Evolutionary conservation across 768 basidiomycete genomes (phyloP).

Genomic region (Boletus reticuloceps): DNA sequence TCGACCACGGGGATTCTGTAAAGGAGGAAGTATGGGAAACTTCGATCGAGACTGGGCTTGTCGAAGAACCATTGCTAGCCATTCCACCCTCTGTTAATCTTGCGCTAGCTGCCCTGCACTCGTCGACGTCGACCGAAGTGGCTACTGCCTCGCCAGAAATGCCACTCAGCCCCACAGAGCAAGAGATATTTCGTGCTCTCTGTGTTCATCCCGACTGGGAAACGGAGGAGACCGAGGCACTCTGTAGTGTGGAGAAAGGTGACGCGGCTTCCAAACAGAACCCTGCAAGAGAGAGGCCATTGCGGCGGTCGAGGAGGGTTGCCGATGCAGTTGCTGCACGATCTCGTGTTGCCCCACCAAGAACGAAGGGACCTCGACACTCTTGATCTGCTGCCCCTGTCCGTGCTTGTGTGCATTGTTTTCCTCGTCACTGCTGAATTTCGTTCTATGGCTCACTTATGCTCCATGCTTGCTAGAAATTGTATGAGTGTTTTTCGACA

Average conservation of each 20-base stretch:
- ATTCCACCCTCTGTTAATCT: slow-evolving; percentile 30
- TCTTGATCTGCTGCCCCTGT: slow-evolving; percentile 13
- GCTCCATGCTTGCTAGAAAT: slow-evolving; percentile 20
- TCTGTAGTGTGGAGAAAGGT: slow-evolving; percentile 12
- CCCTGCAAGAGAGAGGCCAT: slow-evolving; percentile 9
- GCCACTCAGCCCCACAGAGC: slow-evolving; percentile 67
- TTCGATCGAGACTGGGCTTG: slow-evolving; percentile 17
- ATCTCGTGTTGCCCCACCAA: slow-evolving; percentile 39
- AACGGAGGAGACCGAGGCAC: slow-evolving; percentile 31
- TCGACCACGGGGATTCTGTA: not conserved
- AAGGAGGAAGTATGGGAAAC: slow-evolving; percentile 21
- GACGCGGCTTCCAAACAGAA: not conserved
- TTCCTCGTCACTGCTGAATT: slow-evolving; percentile 2
- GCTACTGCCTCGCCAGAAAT: slow-evolving; percentile 21
- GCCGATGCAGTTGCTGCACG: slow-evolving; percentile 55
- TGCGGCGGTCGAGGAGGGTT: slow-evolving; percentile 61
- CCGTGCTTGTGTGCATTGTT: not conserved
- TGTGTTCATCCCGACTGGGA: slow-evolving; percentile 59
- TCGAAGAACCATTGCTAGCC: slow-evolving; percentile 21
- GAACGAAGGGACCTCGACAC: slow-evolving; percentile 26
- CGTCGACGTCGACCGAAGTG: slow-evolving; percentile 13
- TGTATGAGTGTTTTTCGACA: slow-evolving; percentile 22
- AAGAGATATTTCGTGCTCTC: slow-evolving; percentile 65
- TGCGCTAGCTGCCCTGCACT: slow-evolving; percentile 29
- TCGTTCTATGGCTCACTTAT: slow-evolving; percentile 9